These are phyloP conservation scores for Quaeritorhiza haematococci DNA, from an alignment of 371 early-diverging fungal genomes.

Conservation along the genomic window DNA sequence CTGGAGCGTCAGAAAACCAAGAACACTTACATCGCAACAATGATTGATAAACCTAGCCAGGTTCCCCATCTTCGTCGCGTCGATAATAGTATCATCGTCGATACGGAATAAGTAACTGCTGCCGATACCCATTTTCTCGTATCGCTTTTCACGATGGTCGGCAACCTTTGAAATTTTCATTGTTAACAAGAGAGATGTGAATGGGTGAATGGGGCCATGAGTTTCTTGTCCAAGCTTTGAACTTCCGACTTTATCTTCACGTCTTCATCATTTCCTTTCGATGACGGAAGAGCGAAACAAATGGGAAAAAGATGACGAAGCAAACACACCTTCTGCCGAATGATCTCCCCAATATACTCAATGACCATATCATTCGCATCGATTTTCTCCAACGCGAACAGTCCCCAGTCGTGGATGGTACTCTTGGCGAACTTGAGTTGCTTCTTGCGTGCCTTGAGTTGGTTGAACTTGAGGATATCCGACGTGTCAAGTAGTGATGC, in stretches of 20 bases:
- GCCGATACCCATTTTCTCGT: slow-evolving; percentile 87
- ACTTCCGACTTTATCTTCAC: no score
- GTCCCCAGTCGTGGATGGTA: slow-evolving; percentile 93
- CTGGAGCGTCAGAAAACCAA: neutral
- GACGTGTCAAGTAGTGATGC: slow-evolving; percentile 20
- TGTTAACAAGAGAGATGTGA: neutral
- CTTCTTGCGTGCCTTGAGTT: slow-evolving; percentile 84
- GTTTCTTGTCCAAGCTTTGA: neutral
- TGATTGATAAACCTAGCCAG: slow-evolving; percentile 98
- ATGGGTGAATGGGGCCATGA: neutral
- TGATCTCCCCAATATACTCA: slow-evolving; percentile 97
- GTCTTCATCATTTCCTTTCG: no score
- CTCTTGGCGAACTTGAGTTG: slow-evolving; percentile 83
- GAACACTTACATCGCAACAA: slow-evolving; percentile 76
- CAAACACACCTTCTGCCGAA: slow-evolving; percentile 70
- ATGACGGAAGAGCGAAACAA: no score
- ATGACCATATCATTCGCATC: slow-evolving; percentile 92
- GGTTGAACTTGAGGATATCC: slow-evolving; percentile 80
- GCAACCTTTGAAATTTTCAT: slow-evolving; percentile 75
- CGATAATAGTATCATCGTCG: slow-evolving; percentile 92
- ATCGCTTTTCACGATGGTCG: slow-evolving; percentile 89
- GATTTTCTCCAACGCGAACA: slow-evolving; percentile 89
- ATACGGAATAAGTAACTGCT: slow-evolving; percentile 94
- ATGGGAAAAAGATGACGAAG: no score
- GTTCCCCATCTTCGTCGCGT: slow-evolving; percentile 97